A percentile compares a stretch with the other conserved stretches of the same genome.
Conservation (phyloP, 2,329 filamentous ascomycete species). For the Verticillium isaacii region DNA sequence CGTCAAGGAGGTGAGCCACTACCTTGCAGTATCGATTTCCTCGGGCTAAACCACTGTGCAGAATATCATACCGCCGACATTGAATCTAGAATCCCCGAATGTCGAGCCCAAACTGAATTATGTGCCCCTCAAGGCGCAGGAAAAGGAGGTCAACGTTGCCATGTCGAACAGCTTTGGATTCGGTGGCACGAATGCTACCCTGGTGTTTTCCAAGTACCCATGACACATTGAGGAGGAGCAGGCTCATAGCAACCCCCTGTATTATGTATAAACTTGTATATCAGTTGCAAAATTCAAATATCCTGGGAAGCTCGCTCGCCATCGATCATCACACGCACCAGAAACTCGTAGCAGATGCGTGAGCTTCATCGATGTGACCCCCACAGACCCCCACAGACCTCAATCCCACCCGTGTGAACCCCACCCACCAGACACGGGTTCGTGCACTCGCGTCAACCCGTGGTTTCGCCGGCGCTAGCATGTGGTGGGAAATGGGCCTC, state of each 20-base stretch:
- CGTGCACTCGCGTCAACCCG: conserved; percentile 1
- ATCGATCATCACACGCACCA: no score
- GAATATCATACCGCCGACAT: conserved; percentile 77
- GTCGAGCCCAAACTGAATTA: conserved; percentile 79
- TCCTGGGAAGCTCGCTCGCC: no score
- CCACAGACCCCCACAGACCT: not conserved
- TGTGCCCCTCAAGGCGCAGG: conserved; percentile 66
- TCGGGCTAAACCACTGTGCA: conserved; percentile 27
- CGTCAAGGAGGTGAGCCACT: conserved; percentile 65
- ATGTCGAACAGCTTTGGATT: conserved; percentile 97
- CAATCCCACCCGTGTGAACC: not conserved
- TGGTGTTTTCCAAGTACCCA: conserved; percentile 60
- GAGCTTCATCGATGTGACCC: not conserved
- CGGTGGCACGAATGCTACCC: conserved; percentile 88
- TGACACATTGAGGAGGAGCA: not conserved
- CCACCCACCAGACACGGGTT: not conserved
- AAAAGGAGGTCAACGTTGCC: conserved; percentile 65
- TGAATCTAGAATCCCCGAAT: conserved; percentile 70
- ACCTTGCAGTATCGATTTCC: not conserved
- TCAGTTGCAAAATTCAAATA: not conserved
- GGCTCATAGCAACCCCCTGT: not conserved
- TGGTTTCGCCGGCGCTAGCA: conserved; percentile 12
- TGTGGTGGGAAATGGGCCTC: not conserved
- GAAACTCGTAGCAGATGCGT: no score
- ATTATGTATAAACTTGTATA: not conserved